phyloP scores from a whole-genome alignment of 1,284 basidiomycete genomes.

The Cryptococcus maquisensis region DNA sequence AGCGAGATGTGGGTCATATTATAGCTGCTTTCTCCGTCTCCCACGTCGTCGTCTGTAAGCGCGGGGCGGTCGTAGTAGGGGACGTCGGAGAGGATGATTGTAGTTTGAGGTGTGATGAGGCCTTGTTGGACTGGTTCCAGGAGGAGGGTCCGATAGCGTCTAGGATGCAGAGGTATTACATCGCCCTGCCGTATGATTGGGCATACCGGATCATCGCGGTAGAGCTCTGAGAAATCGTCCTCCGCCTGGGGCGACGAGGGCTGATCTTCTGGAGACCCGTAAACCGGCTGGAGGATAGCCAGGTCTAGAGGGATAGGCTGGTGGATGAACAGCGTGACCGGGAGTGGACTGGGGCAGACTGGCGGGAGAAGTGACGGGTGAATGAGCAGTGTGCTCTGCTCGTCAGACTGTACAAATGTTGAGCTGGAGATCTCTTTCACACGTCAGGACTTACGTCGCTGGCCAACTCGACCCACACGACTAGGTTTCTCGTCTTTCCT shows the following conservation, averaged over 20 bases:
- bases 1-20: constrained; percentile 28
- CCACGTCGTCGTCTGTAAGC: constrained; percentile 16
- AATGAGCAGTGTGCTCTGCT: constrained; percentile 14
- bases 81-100: constrained; percentile 55
- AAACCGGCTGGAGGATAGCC: constrained; percentile 37
- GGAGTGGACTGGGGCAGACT: constrained; percentile 23
- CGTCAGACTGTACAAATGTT: neutral
- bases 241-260: neutral
- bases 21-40: constrained; percentile 21
- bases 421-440: neutral
- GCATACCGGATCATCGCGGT: neutral
- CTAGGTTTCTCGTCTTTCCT: constrained; percentile 12
- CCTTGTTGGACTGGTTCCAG: constrained; percentile 71
- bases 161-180: constrained; percentile 1
- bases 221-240: constrained; percentile 12
- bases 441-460: neutral
- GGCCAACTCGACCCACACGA: constrained; percentile 20
- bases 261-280: constrained; percentile 2
- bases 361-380: constrained; percentile 32
- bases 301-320: constrained; percentile 35
- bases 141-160: constrained; percentile 43
- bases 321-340: constrained; percentile 25
- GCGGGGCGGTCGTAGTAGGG: constrained; percentile 19
- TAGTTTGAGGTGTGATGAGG: constrained; percentile 54
- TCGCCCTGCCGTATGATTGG: constrained; percentile 26